Conservation (phyloP, 2,329 filamentous ascomycete species). For the Claviceps quebecensis region DNA sequence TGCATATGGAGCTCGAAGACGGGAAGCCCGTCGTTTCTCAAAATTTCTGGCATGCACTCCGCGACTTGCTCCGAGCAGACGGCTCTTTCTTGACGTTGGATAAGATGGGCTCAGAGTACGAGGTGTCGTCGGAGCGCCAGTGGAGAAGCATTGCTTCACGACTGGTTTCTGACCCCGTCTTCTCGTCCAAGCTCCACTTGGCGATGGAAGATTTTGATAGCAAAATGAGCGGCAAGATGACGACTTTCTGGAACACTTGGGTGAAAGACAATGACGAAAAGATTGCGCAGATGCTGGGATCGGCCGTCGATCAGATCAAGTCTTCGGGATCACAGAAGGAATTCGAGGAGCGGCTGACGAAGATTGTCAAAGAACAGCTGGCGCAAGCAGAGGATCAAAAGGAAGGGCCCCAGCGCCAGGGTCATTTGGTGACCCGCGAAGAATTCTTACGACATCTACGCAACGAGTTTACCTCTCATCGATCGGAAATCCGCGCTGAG, state of each 20-base stretch:
- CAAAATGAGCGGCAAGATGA: constrained; percentile 18
- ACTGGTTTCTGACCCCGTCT: constrained; percentile 22
- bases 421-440: constrained; percentile 29
- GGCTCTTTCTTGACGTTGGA: constrained; percentile 33
- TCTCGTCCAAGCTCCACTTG: constrained; percentile 15
- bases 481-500: constrained; percentile 25
- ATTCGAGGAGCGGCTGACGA: constrained; percentile 21
- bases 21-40: constrained; percentile 41
- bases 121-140: constrained; percentile 29
- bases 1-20: constrained; percentile 39
- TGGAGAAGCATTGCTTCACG: constrained; percentile 32
- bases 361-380: constrained; percentile 24
- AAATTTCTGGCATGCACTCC: constrained; percentile 54
- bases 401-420: constrained; percentile 10
- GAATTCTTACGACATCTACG: constrained; percentile 33
- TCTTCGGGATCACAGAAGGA: constrained; percentile 19
- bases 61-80: constrained; percentile 37
- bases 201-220: constrained; percentile 13
- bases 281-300: constrained; percentile 18
- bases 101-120: constrained; percentile 21
- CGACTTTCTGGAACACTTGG: constrained; percentile 37
- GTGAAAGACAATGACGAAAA: constrained; percentile 33
- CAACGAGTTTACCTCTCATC: constrained; percentile 23
- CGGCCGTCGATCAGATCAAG: constrained; percentile 21
- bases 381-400: constrained; percentile 11